Evolutionary conservation across 768 basidiomycete genomes (phyloP).

Genomic region (Daedaleopsis sinensis): DNA sequence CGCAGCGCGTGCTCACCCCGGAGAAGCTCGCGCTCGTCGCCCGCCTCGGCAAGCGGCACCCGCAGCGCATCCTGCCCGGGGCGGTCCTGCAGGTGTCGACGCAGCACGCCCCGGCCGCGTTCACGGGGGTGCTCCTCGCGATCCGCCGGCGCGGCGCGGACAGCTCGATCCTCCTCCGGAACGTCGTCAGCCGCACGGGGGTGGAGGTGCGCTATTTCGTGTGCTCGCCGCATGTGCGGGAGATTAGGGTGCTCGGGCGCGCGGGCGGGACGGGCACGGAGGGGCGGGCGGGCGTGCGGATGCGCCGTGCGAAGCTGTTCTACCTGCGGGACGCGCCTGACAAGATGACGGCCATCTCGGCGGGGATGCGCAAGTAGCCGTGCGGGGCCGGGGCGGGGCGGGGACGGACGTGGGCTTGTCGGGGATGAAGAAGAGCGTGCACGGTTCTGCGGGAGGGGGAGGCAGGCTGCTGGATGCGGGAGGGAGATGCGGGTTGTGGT

Average conservation of each 20-base stretch:
- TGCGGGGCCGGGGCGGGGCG: constrained; percentile 10
- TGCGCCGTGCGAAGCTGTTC: constrained; percentile 80
- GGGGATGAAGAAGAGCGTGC: neutral
- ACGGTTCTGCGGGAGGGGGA: neutral
- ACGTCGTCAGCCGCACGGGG: constrained; percentile 88
- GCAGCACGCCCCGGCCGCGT: constrained; percentile 76
- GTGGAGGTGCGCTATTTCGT: constrained; percentile 93
- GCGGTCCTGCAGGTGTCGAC: constrained; percentile 84
- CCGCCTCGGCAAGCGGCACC: constrained; percentile 73
- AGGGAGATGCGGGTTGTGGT: neutral
- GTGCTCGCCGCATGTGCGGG: constrained; percentile 84
- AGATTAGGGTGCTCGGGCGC: constrained; percentile 76
- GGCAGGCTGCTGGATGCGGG: neutral
- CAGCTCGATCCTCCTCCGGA: constrained; percentile 87
- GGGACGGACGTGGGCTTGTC: neutral
- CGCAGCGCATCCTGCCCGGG: constrained; percentile 72
- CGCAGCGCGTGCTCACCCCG: constrained; percentile 62
- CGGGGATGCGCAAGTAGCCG: constrained; percentile 38
- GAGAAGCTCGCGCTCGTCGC: constrained; percentile 74
- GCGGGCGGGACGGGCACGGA: constrained; percentile 41
- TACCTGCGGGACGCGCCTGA: constrained; percentile 82
- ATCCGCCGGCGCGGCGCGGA: constrained; percentile 83
- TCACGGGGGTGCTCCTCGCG: constrained; percentile 87
- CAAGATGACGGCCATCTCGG: constrained; percentile 80
- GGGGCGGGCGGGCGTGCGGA: constrained; percentile 52